Base-by-base conservation (phyloP, 768 basidiomycete genomes). In the Cystobasidium onofrii region DNA sequence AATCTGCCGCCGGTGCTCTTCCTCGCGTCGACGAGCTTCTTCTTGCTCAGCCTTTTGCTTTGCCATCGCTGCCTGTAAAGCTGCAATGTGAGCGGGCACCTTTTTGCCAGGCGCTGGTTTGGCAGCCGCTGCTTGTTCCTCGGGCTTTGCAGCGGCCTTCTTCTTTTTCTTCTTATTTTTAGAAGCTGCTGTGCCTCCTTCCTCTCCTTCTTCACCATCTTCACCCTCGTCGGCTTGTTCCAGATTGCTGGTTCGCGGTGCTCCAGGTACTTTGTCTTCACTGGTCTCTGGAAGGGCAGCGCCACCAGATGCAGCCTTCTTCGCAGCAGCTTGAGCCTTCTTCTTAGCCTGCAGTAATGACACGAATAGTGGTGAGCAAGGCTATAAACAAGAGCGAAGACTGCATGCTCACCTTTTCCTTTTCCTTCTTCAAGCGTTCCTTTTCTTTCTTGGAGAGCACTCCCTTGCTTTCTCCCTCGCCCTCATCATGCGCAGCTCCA, bases 401-500 rank as follows among this genome's bases (percentile, higher is more conserved):
- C 41, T 46, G 46, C 41, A 39, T 70, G 54, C 78, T 61, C 41
- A 89, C 92, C 89, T 96, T 96, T 84, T 96, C 93, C 64, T 88
- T 87, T 82, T 97, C 94, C 83, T 97, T 98, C 86, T 98, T 97
- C 75, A 95, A 84, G 80, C 88, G 88, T 81, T 97, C 94, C 83
- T 97, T 97, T 84, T 98, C 91, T 81, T 95, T 96, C 84, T 97
- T 97, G 20, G 89, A 88, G 41, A 96, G 82, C 36, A 95, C 80
- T 81, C 84, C 78, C 25, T 76, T 79, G 65, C 76, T 83, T 17
- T 86, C 90, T 62, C 81, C 82, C 3, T 76, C 85, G 0, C 80
- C 87, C 7, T 84, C 86, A 27, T 83, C 85, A 25, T 84, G 85
- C 15, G 81, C 81, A 23, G 79, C 15, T 6, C 7, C 15, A 39